Base-by-base conservation (phyloP, 768 basidiomycete species). In the Tulasnella sp. region DNA sequence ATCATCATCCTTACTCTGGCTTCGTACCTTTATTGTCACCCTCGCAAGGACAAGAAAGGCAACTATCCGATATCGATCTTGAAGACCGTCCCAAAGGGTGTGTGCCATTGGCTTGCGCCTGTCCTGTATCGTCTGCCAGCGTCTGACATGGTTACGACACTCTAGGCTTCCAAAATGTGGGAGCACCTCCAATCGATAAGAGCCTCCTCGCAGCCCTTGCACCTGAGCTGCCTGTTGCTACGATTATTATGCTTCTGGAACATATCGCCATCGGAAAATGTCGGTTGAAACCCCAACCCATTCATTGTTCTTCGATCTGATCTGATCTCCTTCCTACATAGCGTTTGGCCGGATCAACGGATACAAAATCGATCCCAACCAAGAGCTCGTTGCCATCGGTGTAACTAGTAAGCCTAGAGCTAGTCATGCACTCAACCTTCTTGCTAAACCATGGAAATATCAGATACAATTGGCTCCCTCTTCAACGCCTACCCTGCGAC, bases 201-300 rank as follows among this genome's bases (percentile, higher is more conserved):
- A 63, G 71, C 11, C 76, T 94, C 22, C 69, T 94, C 25, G 59
- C 66, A 0, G 89, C 88, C 0, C 74, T 98, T 58, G 85, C 78
- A 1, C 74, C 83, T 3, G 77, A 94, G 59, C 69, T 98, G 1
- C 87, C 88, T 2, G 80, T 90, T 4, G 83, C 89, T 19, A 91
- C 88, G 0, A 90, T 94, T 63, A 85, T 94, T 66, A 76, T 96
- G 45, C 75, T 97, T 11, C 75, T 97, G 52, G 94, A 96, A 70
- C 94, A 99, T 72, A 97, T 98, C 61, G 87, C 92, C 30, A 98
- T 98, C 65, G 81, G 88, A n/a, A 93, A 92, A 72, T 87, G 88
- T 86, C 68, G 66, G 80, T 71, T 30, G n/a, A 48, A 19, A n/a
- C n/a, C n/a, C n/a, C n/a, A n/a, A n/a, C n/a, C n/a, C 45, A 21